Evolutionary conservation across 257 asterid species (phyloP).

Genomic region (Nicotiana obtusifolia): DNA sequence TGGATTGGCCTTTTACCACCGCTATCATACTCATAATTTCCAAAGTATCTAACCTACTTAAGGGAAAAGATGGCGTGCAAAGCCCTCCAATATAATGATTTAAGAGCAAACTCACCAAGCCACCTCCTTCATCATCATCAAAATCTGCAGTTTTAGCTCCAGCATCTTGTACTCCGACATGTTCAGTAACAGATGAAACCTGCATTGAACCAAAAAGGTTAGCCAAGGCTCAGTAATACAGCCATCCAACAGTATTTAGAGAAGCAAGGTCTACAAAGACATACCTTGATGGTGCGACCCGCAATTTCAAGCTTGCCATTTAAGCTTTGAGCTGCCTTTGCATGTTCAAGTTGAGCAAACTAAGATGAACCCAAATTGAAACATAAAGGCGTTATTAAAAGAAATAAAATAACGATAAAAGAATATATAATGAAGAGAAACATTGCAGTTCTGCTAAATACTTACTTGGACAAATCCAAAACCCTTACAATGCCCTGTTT

Average conservation of each 20-base stretch:
- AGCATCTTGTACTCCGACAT: constrained; percentile 73
- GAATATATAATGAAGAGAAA: not conserved
- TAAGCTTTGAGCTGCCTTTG: constrained; percentile 92
- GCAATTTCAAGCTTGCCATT: constrained; percentile 95
- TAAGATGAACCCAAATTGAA: constrained; percentile 18
- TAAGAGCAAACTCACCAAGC: constrained; percentile 58
- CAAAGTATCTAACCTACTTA: not conserved
- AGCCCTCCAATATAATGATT: not conserved
- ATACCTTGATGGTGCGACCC: constrained; percentile 91
- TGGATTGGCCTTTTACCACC: not conserved
- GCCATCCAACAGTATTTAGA: not conserved
- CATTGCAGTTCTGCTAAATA: constrained; percentile 17
- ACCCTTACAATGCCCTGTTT: constrained; percentile 99
- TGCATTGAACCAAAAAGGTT: constrained; percentile 23
- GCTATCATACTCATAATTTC: not conserved
- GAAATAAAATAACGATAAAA: not conserved
- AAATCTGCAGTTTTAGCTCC: constrained; percentile 97
- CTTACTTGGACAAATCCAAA: constrained; percentile 98
- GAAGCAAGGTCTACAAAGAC: constrained; percentile 1
- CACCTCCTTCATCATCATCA: constrained; percentile 99
- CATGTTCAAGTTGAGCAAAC: constrained; percentile 90
- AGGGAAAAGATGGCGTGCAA: not conserved
- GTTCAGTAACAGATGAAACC: constrained; percentile 97
- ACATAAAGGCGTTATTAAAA: not conserved
- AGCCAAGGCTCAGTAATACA: not conserved